Base-by-base conservation (phyloP, 805 yeast genomes). In the Osmozyma mogii region DNA sequence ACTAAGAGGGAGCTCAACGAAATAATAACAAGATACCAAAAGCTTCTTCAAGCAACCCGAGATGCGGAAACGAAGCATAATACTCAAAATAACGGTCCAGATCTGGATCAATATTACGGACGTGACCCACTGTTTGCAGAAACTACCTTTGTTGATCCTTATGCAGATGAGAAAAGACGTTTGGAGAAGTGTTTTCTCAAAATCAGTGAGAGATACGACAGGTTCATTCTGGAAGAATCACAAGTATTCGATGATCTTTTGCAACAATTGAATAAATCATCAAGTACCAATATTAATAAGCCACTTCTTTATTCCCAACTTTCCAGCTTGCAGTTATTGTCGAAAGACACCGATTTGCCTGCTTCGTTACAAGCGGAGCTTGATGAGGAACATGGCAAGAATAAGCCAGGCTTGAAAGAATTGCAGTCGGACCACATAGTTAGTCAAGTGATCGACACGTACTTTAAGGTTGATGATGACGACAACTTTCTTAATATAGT, bases 341-440 rank as follows among this genome's bases (percentile, higher is more conserved):
- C 84, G 2, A 72, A 66, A 41, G 84, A 81, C 49, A 40, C 78
- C 35, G 82, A 77, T 45, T 52, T 83, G 27, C 85, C 89, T 0
- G 66, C 61, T 18, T 44, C 58, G 4, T 47, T 79, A 12, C 73
- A 73, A 39, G 34, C 45, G 2, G 58, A 52, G 5, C 61, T 57
- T 12, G 47, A 33, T 16, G 56, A 9, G 30, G 35, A 28, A 22
- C 53, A 29, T 5, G 22, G 9, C 10, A 13, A 22, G 20, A n/a
- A 10, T 8, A 9, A 3, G 26, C 15, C n/a, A 6, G 26, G 6
- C 5, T 4, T 5, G 24, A 17, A 17, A n/a, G 4, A 28, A 57
- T 30, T 60, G 53, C 36, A 50, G 48, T 32, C 28, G 9, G 34
- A 34, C 16, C n/a, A 26, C 10, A 18, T 26, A 18, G 40, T 33